Evolutionary conservation across 2,329 filamentous ascomycete species (phyloP).

Genomic region (Pyrenophora tritici-repentis): DNA sequence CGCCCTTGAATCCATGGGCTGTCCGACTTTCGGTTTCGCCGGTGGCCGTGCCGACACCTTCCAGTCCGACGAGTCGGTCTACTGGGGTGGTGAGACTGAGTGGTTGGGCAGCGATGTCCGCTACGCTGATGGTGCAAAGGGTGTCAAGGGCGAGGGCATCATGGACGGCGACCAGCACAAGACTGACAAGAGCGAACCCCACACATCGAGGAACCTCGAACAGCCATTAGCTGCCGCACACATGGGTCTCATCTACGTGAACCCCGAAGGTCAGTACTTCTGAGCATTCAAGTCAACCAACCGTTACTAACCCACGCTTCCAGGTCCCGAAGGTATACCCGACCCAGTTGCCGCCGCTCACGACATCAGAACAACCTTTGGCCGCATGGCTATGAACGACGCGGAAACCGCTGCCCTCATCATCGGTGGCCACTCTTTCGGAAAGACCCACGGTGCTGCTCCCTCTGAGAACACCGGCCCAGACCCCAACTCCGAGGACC

Average conservation of each 20-base stretch:
- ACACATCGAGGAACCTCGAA: slow-evolving; percentile 65
- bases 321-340: slow-evolving; percentile 71
- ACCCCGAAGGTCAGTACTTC: slow-evolving; percentile 61
- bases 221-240: slow-evolving; percentile 69
- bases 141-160: slow-evolving; percentile 49
- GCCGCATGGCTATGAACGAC: slow-evolving; percentile 82
- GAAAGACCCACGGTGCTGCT: slow-evolving; percentile 79
- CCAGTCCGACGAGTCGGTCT: slow-evolving; percentile 75
- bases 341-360: slow-evolving; percentile 70
- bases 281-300: background rate
- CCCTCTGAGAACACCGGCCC: slow-evolving; percentile 66
- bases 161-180: slow-evolving; percentile 41
- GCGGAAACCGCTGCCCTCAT: slow-evolving; percentile 82
- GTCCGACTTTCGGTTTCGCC: slow-evolving; percentile 74
- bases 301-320: slow-evolving; percentile 5
- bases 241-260: slow-evolving; percentile 82
- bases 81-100: slow-evolving; percentile 77
- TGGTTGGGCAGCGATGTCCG: slow-evolving; percentile 77
- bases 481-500: slow-evolving; percentile 67
- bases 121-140: slow-evolving; percentile 60
- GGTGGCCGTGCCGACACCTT: slow-evolving; percentile 74
- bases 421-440: slow-evolving; percentile 77
- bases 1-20: slow-evolving; percentile 76
- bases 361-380: slow-evolving; percentile 76
- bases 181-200: slow-evolving; percentile 42